These are phyloP conservation scores for Fonsecaea multimorphosa DNA, from an alignment of 2,329 filamentous ascomycete species.

Conservation along the genomic window DNA sequence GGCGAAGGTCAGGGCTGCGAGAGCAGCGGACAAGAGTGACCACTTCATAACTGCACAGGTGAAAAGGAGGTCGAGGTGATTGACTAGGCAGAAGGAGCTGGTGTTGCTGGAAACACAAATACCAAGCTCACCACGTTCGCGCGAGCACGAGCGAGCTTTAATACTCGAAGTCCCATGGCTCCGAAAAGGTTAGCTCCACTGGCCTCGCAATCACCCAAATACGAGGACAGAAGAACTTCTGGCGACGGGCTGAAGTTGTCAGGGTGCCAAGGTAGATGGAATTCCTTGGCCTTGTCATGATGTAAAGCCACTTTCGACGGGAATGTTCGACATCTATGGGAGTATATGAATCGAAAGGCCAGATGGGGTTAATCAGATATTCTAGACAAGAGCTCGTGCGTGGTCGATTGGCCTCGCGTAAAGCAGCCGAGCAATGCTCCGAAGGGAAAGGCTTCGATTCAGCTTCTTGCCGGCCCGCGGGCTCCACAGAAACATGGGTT, in stretches of 20 bases:
- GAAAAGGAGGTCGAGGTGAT: not conserved
- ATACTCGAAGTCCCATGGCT: slow-evolving; percentile 12
- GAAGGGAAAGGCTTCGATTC: not conserved
- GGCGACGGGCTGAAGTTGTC: not conserved
- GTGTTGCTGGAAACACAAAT: not conserved
- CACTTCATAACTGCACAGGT: slow-evolving; percentile 18
- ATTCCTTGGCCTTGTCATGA: not conserved
- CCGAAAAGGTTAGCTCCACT: not conserved
- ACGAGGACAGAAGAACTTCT: not conserved
- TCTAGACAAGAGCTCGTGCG: slow-evolving; percentile 4
- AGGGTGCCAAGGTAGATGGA: not conserved
- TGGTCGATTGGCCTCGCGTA: slow-evolving; percentile 17
- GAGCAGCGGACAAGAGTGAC: slow-evolving; percentile 22
- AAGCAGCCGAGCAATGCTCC: not conserved
- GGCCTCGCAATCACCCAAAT: not conserved
- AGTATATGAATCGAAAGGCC: not conserved
- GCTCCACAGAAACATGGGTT: not conserved
- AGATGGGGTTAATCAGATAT: not conserved
- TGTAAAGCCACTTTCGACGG: not conserved
- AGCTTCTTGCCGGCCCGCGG: not conserved
- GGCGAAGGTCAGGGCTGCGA: slow-evolving; percentile 22
- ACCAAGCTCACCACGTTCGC: not conserved
- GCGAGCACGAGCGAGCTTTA: not conserved
- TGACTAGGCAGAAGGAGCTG: not conserved
- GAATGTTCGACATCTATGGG: not conserved